These are phyloP conservation scores for Eucalyptus curtisii DNA, from an alignment of 345 rosid genomes.

Conservation along the genomic window DNA sequence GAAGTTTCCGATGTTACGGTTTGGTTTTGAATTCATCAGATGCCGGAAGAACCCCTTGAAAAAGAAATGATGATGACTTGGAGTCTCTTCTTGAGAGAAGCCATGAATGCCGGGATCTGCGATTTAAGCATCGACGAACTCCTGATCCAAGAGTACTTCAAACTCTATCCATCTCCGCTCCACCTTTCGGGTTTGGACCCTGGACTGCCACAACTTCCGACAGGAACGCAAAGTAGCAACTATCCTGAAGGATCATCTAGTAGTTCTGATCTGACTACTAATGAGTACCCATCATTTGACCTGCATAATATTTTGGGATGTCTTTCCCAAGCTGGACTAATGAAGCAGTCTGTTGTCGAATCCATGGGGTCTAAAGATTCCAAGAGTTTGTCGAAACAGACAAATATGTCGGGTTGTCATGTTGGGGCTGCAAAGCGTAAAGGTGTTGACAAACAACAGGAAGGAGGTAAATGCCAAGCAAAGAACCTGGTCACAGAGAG, in stretches of 20 bases:
- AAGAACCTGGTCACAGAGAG: slow-evolving; percentile 83
- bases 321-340: slow-evolving; percentile 1
- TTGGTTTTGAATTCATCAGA: slow-evolving; percentile 15
- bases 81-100: slow-evolving; percentile 19
- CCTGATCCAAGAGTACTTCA: slow-evolving; percentile 4
- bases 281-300: slow-evolving; percentile 1
- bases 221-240: neutral
- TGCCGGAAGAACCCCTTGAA: slow-evolving; percentile 40
- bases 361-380: neutral
- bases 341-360: slow-evolving; percentile 2
- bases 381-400: slow-evolving; percentile 4
- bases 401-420: neutral
- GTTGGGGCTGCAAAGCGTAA: neutral
- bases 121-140: neutral
- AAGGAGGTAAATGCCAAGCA: slow-evolving; percentile 24
- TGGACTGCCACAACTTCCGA: neutral
- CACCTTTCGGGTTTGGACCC: slow-evolving; percentile 5
- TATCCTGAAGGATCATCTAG: slow-evolving; percentile 44
- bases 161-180: neutral
- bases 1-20: neutral
- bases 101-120: neutral
- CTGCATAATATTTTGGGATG: neutral
- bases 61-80: slow-evolving; percentile 31
- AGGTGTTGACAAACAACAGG: slow-evolving; percentile 6
- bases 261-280: slow-evolving; percentile 27